Base-by-base conservation (phyloP, 331 rosid species). In the Spiraea crenata region DNA sequence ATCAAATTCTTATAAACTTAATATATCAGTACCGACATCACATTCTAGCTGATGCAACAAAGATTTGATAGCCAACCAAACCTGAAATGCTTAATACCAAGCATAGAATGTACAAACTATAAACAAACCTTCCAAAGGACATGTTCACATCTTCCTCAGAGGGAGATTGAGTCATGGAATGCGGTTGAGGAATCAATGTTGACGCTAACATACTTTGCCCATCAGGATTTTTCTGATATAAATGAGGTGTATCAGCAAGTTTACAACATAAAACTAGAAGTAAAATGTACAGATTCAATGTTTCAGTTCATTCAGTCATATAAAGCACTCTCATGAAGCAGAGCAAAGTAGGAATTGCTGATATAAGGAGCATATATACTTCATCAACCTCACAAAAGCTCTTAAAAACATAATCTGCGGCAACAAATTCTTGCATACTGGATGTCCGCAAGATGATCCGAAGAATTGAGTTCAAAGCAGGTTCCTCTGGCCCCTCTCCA, bases 41-140 rank as follows among this genome's bases (percentile, higher is more conserved):
- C 48, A 47, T 64, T 67, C 47, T 48, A 58, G 2, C 64, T 61
- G 49, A 61, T 61, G 66, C 66, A 40, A 39, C 16, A 59, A 52
- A 15, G 42, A 20, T 15, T 59, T 37, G 65, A 55, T 46, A 58
- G 14, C 12, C 3, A 52, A 74, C 20, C 12, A 79, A 58, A 15
- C 50, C 72, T 20, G 73, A 35, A 66, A 49, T 12, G 12, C 14
- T 8, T 71, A 37, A 55, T 34, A 65, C 11, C 7, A 78, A 57
- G 41, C 45, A 39, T 69, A 60, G 56, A 63, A 38, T 57, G 72
- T 31, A 78, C 65, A 42, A 55, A 13, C 65, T 52, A 71, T 75
- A 73, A 70, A 85, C 82, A 67, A 77, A 93, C 98, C 96, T 93
- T 88, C 98, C 98, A 84, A 88, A 93, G 45, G 98, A 86, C 98